Evolutionary conservation across 768 basidiomycete genomes (phyloP).

Genomic region (Daedaleopsis nitida): DNA sequence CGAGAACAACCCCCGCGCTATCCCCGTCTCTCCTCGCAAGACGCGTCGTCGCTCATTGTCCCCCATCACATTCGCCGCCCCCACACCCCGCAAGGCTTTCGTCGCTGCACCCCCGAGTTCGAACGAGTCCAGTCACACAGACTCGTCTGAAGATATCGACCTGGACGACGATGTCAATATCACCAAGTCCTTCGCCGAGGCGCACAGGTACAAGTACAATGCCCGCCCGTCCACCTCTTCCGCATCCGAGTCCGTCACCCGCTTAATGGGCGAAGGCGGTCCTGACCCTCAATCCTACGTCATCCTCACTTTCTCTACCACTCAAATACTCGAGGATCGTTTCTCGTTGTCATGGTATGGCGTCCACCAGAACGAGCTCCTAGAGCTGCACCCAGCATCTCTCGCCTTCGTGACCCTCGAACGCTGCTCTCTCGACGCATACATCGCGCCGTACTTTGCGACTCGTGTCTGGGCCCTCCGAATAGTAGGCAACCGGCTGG

Average conservation of each 20-base stretch:
- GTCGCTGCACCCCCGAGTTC: background rate
- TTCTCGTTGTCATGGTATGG: slow-evolving; percentile 58
- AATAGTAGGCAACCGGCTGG: slow-evolving; percentile 35
- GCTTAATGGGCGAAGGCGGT: slow-evolving; percentile 59
- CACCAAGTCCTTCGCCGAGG: slow-evolving; percentile 22
- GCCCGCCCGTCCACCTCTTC: slow-evolving; percentile 16
- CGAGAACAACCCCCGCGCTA: slow-evolving; percentile 15
- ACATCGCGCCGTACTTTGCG: slow-evolving; percentile 62
- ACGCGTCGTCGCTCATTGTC: slow-evolving; percentile 48
- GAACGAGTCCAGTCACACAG: background rate
- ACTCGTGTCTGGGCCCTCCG: slow-evolving; percentile 55
- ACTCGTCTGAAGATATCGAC: slow-evolving; percentile 19
- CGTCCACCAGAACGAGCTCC: slow-evolving; percentile 61
- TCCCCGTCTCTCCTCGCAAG: slow-evolving; percentile 28
- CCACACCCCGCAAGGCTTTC: slow-evolving; percentile 9
- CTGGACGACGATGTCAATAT: slow-evolving; percentile 36
- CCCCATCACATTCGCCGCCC: slow-evolving; percentile 68
- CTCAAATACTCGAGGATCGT: slow-evolving; percentile 71
- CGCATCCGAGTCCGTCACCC: slow-evolving; percentile 34
- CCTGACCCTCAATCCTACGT: slow-evolving; percentile 60
- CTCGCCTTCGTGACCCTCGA: slow-evolving; percentile 43
- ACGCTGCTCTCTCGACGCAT: slow-evolving; percentile 40
- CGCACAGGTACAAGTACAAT: slow-evolving; percentile 25
- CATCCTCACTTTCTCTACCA: slow-evolving; percentile 67
- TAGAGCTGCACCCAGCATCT: slow-evolving; percentile 60